Evolutionary conservation across 2,329 filamentous ascomycete genomes (phyloP).

Genomic region (Aspergillus pseudoviridinutans): DNA sequence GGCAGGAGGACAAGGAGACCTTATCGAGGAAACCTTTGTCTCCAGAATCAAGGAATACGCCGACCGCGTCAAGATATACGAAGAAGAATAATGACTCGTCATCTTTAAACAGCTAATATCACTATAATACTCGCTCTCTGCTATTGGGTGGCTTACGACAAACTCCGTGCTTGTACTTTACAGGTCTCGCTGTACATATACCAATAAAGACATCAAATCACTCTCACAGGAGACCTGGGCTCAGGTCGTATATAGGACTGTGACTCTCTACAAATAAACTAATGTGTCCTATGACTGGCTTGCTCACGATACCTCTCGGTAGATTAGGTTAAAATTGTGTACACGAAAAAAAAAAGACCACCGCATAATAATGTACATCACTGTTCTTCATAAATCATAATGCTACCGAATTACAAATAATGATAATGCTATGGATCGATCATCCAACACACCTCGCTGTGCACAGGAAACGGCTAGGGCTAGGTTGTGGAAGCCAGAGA

Average conservation of each 20-base stretch:
- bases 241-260: not conserved
- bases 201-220: not conserved
- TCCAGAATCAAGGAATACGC: conserved; percentile 82
- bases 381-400: conserved; percentile 20
- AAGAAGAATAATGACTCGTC: conserved; percentile 47
- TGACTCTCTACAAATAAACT: not conserved
- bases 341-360: conserved; percentile 14
- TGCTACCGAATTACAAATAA: conserved; percentile 20
- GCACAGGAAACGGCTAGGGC: not conserved
- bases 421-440: conserved; percentile 7
- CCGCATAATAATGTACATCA: conserved; percentile 12
- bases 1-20: conserved; percentile 76
- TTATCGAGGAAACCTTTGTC: conserved; percentile 71
- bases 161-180: not conserved
- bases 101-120: not conserved
- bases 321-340: conserved; percentile 12
- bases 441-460: not conserved
- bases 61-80: conserved; percentile 75
- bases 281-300: not conserved
- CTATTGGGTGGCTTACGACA: not conserved
- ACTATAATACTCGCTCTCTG: not conserved
- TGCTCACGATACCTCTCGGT: not conserved
- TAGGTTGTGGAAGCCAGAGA: not conserved
- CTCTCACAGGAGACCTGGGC: not conserved
- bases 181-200: conserved; percentile 1